Evolutionary conservation across 148 eudicot genomes (phyloP), one percentile per base, ranked within the genome.

Genomic region (Cornus kousa): DNA sequence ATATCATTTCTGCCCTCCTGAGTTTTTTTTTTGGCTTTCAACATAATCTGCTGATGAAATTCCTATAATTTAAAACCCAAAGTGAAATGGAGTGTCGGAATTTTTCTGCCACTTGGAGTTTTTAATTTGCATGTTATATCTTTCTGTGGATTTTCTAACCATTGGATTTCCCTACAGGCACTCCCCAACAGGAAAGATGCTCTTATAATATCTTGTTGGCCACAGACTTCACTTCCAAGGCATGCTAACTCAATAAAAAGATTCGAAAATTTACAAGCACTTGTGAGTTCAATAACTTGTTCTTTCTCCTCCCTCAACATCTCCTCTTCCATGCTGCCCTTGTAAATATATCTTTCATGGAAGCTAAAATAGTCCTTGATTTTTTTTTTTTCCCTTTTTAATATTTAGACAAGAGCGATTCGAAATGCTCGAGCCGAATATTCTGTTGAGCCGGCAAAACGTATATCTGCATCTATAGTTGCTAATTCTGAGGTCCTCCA

Each of bases 341-440:
- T 48, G 72, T 46, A 66, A 31, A 71, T 17, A 53, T 33, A 65
- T 70, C 53, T 55, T 68, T 75, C 53, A 9, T 23, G 24, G 67
- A 37, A 70, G 70, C 46, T 75, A 5, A 9, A 74, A n/a, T 79
- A 66, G n/a, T 67, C 40, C 5, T 62, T 19, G 66, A 80, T 35
- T 66, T 19, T 12, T 67, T 77, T 66, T 53, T 31, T 57, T 28
- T 0, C 28, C 33, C 69, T 77, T 72, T 82, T 72, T 73, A 43
- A 43, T 68, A 60, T 76, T 14, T 83, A 97, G 99, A 94, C 92
- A 71, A 89, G 91, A 85, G 97, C 94, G 69, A 90, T 94, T 75
- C 93, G 99, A 79, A 97, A 97, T 92, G 97, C 88, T 59, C 90
- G 99, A 74, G 97, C 99, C 57, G 99, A 97, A 80, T 97, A 97